Evolutionary conservation across 768 basidiomycete genomes (phyloP), one percentile per base, ranked within the genome.

Genomic region (Vararia minispora): DNA sequence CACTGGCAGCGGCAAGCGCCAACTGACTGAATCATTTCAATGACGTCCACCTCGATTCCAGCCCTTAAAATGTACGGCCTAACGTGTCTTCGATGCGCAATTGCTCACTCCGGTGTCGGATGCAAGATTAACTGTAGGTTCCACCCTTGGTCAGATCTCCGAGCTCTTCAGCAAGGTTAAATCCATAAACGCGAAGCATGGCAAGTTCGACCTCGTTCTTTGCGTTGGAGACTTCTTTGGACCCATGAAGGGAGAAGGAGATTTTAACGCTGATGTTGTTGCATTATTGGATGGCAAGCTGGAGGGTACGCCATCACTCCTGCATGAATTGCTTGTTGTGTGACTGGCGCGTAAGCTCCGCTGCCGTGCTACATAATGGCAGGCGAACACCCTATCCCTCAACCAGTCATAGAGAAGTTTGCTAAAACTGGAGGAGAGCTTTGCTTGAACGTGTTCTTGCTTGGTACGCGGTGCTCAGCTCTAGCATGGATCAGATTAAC

Each of bases 341-440:
- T 38, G 29, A 46, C 27, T 42, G 48, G 28, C 43, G 23, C 13
- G 32, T 17, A 47, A 94, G 88, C 78, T 21, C 87, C 92, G 9
- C 61, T 94, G 13, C 83, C 87, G 52, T 91, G 88, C 49, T 97
- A 94, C 62, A 77, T 95, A 41, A 91, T 90, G 74, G 79, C 90
- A 55, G 92, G 92, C 13, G 73, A 77, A 37, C 62, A 76, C 46
- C 75, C 81, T 2, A 58, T 97, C 11, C 89, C 91, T 4, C 64
- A 70, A 31, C 55, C 62, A 20, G 77, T 95, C 13, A 72, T 86
- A 41, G 76, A 80, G 45, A 81, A 77, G 54, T 81, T 86, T 52
- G 69, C 74, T 14, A 70, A 74, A 55, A 80, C 78, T 2, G 77
- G 79, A 2, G 88, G 87, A 27, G 79, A 91, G 52, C 52, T 98